These are phyloP conservation scores for Platanthera guangdongensis DNA, from an alignment of 106 monocot species.

Conservation along the genomic window DNA sequence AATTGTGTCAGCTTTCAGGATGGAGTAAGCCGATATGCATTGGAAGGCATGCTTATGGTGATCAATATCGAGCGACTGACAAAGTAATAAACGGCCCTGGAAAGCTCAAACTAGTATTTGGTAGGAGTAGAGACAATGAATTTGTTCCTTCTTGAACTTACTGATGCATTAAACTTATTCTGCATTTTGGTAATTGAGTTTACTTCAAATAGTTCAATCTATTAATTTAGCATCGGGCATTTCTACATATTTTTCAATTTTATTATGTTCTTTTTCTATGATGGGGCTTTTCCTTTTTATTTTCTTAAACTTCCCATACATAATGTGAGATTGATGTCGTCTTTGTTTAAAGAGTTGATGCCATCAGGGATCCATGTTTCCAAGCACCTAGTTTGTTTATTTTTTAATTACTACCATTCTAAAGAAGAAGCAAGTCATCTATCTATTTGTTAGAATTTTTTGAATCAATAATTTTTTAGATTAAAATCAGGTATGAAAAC, in stretches of 20 bases:
- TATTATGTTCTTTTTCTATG: background rate
- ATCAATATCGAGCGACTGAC: constrained; percentile 90
- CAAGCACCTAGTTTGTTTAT: too few relatives aligned
- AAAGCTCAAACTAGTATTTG: constrained; percentile 82
- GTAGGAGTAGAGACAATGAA: constrained; percentile 19
- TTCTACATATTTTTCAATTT: background rate
- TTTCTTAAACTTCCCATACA: too few relatives aligned
- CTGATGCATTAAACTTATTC: background rate
- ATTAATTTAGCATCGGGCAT: background rate
- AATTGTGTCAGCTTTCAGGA: constrained; percentile 28
- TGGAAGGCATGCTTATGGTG: constrained; percentile 97
- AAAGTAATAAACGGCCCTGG: constrained; percentile 78
- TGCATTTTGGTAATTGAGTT: background rate
- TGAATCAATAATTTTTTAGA: too few relatives aligned
- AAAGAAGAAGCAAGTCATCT: too few relatives aligned
- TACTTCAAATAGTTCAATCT: background rate
- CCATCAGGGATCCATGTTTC: too few relatives aligned
- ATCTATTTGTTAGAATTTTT: too few relatives aligned
- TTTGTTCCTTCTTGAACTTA: background rate
- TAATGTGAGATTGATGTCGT: too few relatives aligned
- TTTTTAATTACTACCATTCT: too few relatives aligned
- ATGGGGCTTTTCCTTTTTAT: too few relatives aligned
- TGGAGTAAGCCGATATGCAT: constrained; percentile 96
- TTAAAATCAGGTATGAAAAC: too few relatives aligned
- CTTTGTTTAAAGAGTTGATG: too few relatives aligned